These are phyloP conservation scores for Ophiostoma sp. DNA, from an alignment of 2,329 filamentous ascomycete species.

Conservation along the genomic window DNA sequence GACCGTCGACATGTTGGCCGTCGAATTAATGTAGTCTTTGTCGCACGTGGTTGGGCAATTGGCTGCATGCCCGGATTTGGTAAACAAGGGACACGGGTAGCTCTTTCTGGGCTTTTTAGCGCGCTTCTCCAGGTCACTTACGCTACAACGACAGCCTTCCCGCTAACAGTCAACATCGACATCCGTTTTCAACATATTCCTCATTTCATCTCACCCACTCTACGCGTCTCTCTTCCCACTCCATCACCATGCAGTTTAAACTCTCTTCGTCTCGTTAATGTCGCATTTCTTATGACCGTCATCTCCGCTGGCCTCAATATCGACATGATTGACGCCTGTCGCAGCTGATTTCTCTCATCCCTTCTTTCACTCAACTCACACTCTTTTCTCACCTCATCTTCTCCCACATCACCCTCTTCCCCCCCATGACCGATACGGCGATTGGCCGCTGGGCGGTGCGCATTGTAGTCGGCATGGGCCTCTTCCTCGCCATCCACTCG, in stretches of 20 bases:
- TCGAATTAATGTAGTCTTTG: background rate
- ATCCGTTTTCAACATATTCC: background rate
- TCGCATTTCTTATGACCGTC: background rate
- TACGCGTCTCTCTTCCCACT: background rate
- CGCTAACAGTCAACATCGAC: background rate
- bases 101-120: too few relatives aligned
- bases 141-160: background rate
- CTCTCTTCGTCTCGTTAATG: background rate
- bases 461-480: slow-evolving; percentile 19
- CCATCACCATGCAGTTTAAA: background rate
- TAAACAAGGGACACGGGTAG: background rate
- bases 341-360: background rate
- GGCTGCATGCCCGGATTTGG: background rate
- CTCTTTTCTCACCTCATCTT: background rate
- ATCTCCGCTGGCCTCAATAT: background rate
- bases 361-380: background rate
- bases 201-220: background rate
- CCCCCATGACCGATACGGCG: background rate
- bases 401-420: background rate
- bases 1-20: background rate
- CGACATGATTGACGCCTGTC: background rate
- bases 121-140: background rate
- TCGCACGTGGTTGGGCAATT: slow-evolving; percentile 11
- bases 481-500: slow-evolving; percentile 23
- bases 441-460: slow-evolving; percentile 22